Evolutionary conservation across 495 filamentous ascomycete species (phyloP), one percentile per base, ranked within the genome.

Genomic region (Penicillium goetzii): DNA sequence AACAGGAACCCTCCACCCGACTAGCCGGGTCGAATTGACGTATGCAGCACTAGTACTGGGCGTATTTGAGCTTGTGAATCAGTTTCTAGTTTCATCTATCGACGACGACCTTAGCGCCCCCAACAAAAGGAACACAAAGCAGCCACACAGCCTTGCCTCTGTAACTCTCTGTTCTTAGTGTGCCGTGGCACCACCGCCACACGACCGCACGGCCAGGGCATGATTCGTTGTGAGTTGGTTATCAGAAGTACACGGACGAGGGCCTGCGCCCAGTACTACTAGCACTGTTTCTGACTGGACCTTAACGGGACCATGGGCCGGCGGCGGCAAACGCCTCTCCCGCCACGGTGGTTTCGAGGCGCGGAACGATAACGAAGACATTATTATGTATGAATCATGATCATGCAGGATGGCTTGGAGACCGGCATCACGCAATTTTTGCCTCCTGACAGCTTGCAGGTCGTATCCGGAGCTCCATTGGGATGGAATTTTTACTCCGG

Each of bases 251-350:
- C 40, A 55, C 56, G 56, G 59, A 47, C 43, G 43, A 43, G 47
- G 49, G 55, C 64, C 52, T 41, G 55, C 17, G 30, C 41, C 25
- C 56, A 56, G 21, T 21, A 30, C n/a, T 7, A 8, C 25, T 52
- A 56, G 21, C 28, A 30, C n/a, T 7, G 12, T 25, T 58, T 26
- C 43, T 60, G 43, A 65, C 30, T 66, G 64, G 55, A 40, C 45
- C 56, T 34, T 30, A 45, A 56, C 17, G 57, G 40, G 54, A 59
- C 32, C 25, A 60, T 72, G 61, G 65, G 55, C 64, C 60, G 52
- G 55, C 60, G 52, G 56, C 43, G 60, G 64, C 61, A 43, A 58
- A 52, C 70, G 70, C 70, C 70, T 67, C 65, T 70, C 61, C 70
- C 70, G 70, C 40, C 62, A 66, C 30, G 50, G 47, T 52, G 36